These are phyloP conservation scores for Thermothelomyces thermophilus DNA, from an alignment of 2,329 filamentous ascomycete species.

Conservation along the genomic window DNA sequence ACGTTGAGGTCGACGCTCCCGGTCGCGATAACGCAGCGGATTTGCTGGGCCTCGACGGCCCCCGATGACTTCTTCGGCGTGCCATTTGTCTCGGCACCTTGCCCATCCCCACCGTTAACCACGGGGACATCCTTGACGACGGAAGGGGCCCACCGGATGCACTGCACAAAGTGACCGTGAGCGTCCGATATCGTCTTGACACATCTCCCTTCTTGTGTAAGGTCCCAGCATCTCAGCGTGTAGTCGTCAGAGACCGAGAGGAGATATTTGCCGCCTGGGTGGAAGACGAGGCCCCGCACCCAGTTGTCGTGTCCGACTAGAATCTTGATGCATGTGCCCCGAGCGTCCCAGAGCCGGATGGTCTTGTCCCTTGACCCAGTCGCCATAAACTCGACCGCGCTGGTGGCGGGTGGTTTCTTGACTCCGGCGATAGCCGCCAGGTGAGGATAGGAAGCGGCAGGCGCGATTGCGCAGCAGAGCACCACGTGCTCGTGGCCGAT, in stretches of 20 bases:
- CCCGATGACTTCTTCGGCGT: constrained; percentile 41
- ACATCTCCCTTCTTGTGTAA: constrained; percentile 82
- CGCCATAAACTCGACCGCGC: constrained; percentile 79
- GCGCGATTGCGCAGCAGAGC: constrained; percentile 82
- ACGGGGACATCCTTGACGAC: constrained; percentile 54
- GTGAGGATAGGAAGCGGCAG: constrained; percentile 68
- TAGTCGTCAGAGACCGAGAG: constrained; percentile 85
- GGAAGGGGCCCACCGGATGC: constrained; percentile 79
- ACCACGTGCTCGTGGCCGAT: constrained; percentile 81
- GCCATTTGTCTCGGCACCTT: constrained; percentile 32
- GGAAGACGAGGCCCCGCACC: constrained; percentile 80
- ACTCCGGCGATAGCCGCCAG: constrained; percentile 71
- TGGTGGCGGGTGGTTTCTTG: constrained; percentile 72
- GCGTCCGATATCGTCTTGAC: constrained; percentile 73
- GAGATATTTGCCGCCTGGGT: constrained; percentile 86
- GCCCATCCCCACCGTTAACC: constrained; percentile 36
- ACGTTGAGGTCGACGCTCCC: constrained; percentile 78
- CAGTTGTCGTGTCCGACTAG: constrained; percentile 89
- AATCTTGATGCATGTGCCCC: constrained; percentile 78
- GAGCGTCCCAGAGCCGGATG: constrained; percentile 81
- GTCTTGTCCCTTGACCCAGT: constrained; percentile 87
- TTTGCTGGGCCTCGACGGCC: constrained; percentile 52
- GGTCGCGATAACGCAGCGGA: constrained; percentile 80
- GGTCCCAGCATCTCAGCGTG: constrained; percentile 88
- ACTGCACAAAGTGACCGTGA: constrained; percentile 80